phyloP scores from a whole-genome alignment of 1,284 basidiomycete genomes.

The Austroboletus niveus region DNA sequence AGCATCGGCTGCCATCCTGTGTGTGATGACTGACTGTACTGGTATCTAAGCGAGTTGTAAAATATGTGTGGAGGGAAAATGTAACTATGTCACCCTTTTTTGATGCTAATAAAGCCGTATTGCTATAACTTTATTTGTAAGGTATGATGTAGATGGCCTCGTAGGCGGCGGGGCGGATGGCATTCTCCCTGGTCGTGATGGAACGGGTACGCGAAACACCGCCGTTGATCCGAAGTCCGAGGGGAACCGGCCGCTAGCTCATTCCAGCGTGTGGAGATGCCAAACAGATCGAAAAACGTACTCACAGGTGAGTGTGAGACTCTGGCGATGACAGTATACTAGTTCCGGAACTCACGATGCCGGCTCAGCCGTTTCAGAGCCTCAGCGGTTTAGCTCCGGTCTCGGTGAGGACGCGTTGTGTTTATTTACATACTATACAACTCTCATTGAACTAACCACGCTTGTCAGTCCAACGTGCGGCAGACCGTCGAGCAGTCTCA shows the following conservation, averaged over 20 bases:
- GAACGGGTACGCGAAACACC: neutral
- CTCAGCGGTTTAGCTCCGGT: no score
- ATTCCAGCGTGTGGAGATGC: neutral
- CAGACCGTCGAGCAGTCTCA: neutral
- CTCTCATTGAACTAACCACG: neutral
- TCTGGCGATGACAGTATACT: neutral
- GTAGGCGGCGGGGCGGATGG: neutral
- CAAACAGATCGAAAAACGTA: no score
- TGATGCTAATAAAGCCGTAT: no score
- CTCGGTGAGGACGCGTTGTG: no score
- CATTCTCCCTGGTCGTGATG: neutral
- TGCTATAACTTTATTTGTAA: neutral
- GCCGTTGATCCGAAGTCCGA: conserved; percentile 2
- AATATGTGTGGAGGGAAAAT: neutral
- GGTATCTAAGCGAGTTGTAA: no score
- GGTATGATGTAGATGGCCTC: no score
- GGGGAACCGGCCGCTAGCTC: neutral
- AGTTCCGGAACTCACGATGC: neutral
- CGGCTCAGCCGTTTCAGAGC: no score
- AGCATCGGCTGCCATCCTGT: no score
- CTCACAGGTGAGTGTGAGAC: neutral
- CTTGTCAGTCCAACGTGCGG: neutral
- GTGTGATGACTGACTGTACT: no score
- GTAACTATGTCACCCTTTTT: no score
- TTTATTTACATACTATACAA: neutral